Evolutionary conservation across 23 red algal genomes (phyloP).

Genomic region (Gracilaria vermiculophylla): DNA sequence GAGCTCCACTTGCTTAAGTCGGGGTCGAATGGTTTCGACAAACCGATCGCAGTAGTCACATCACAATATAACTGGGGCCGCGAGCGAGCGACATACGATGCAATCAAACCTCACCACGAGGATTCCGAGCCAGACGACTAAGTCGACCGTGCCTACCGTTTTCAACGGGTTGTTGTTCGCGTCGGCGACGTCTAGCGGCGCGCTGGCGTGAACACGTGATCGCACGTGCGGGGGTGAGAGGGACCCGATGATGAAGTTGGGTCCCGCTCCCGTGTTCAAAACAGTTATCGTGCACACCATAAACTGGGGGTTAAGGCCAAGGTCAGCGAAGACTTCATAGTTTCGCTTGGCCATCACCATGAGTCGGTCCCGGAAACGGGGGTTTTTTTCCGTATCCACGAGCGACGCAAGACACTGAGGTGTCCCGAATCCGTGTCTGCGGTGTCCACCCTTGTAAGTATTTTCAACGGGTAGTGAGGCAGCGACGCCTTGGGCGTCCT

Average conservation of each 20-base stretch:
- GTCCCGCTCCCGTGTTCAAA: slow-evolving; percentile 10
- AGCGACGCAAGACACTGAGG: not conserved
- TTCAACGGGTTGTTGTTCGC: slow-evolving; percentile 33
- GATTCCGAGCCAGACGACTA: not conserved
- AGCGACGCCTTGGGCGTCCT: not conserved
- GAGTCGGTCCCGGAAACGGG: not conserved
- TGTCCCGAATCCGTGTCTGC: not conserved
- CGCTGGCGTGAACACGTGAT: not conserved
- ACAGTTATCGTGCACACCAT: slow-evolving; percentile 14
- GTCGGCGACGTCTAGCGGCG: slow-evolving; percentile 3
- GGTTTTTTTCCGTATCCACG: slow-evolving; percentile 1
- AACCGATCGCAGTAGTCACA: slow-evolving; percentile 44
- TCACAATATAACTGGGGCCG: slow-evolving; percentile 32
- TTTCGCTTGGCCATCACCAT: slow-evolving; percentile 24
- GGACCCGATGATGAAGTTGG: slow-evolving; percentile 15
- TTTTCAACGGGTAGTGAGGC: not conserved
- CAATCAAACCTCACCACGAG: slow-evolving; percentile 17
- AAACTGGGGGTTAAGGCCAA: not conserved
- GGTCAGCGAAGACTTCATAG: slow-evolving; percentile 42
- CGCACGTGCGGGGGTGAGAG: not conserved
- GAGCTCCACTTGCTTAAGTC: slow-evolving; percentile 6
- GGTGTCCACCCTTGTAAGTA: not conserved
- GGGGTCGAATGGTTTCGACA: slow-evolving; percentile 11
- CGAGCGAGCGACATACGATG: slow-evolving; percentile 19
- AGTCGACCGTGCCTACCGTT: not conserved